Percentiles rank a stretch among this genome's conserved stretches.
Conservation (phyloP, 2,329 filamentous ascomycete species). For the Didymella lethalis region DNA sequence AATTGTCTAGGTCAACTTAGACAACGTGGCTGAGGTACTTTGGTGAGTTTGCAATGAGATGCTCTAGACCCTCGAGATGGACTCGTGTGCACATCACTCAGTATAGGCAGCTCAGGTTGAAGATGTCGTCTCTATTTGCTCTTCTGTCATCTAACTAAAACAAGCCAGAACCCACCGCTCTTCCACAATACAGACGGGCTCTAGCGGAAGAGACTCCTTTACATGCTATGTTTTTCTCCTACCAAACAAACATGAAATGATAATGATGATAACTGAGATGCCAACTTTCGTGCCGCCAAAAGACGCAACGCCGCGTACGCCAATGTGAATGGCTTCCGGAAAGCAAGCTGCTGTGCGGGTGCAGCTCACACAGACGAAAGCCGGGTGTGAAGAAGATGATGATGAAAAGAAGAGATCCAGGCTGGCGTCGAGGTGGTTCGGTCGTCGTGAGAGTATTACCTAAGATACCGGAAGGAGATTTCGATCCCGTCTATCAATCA, state of each 20-base stretch:
- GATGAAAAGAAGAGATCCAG: slow-evolving; percentile 41
- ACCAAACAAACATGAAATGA: slow-evolving; percentile 32
- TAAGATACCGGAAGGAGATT: slow-evolving; percentile 45
- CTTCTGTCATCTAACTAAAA: slow-evolving; percentile 34
- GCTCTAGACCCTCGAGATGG: background rate
- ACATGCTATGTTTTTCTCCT: slow-evolving; percentile 41
- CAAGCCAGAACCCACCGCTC: slow-evolving; percentile 21
- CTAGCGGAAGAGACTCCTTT: slow-evolving; percentile 34
- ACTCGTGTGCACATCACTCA: background rate
- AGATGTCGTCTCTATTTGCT: slow-evolving; percentile 32
- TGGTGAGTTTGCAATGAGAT: background rate
- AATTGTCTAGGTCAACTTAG: background rate
- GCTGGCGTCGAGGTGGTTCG: slow-evolving; percentile 35
- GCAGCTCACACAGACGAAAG: slow-evolving; percentile 32
- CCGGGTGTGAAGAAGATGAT: slow-evolving; percentile 32
- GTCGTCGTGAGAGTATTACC: slow-evolving; percentile 48
- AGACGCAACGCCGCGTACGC: slow-evolving; percentile 40
- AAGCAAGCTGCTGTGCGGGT: slow-evolving; percentile 30
- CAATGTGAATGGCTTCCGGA: slow-evolving; percentile 34
- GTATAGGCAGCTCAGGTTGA: background rate
- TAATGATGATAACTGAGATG: slow-evolving; percentile 35
- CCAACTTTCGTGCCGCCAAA: slow-evolving; percentile 31
- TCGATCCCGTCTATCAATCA: slow-evolving; percentile 52
- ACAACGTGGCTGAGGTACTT: background rate
- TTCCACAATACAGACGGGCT: slow-evolving; percentile 28